Conservation (phyloP, 139 green algal species). For the Auxenochlorella pyrenoidosa region DNA sequence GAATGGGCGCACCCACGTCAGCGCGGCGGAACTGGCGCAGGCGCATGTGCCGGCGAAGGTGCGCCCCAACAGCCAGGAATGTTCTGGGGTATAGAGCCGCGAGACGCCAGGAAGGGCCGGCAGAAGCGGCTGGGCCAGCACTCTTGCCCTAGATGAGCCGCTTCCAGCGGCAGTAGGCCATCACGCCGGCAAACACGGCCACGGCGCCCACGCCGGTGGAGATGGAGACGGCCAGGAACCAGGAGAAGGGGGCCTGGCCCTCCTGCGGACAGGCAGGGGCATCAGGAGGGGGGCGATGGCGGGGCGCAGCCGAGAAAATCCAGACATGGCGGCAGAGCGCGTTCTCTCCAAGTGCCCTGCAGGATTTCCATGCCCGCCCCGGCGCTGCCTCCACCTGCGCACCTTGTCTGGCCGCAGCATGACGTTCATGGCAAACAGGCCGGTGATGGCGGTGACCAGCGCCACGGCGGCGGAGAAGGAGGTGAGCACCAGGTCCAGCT, state of each 20-base stretch:
- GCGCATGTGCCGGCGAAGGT: too few species aligned
- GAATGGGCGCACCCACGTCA: too few species aligned
- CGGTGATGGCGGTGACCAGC: constrained; percentile 74
- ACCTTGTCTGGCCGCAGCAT: constrained; percentile 9
- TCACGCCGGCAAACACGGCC: constrained; percentile 33
- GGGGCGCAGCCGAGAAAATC: too few species aligned
- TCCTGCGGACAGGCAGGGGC: background rate
- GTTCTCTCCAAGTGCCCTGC: background rate
- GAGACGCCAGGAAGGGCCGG: too few species aligned
- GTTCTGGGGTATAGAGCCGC: too few species aligned
- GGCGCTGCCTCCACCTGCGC: background rate
- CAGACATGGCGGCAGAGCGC: background rate
- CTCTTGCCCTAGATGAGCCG: constrained; percentile 34
- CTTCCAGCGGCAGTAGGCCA: constrained; percentile 48
- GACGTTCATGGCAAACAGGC: constrained; percentile 97
- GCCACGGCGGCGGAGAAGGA: constrained; percentile 77
- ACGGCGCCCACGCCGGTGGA: constrained; percentile 18
- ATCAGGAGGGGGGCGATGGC: background rate
- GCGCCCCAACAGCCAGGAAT: too few species aligned
- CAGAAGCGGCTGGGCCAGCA: background rate
- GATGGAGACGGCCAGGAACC: constrained; percentile 43
- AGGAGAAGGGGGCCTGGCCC: constrained; percentile 36
- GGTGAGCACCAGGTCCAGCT: constrained; percentile 89
- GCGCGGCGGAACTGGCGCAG: too few species aligned
- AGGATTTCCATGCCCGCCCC: background rate